These are phyloP conservation scores for Ciborinia camelliae DNA, from an alignment of 2,329 filamentous ascomycete species.

Conservation along the genomic window DNA sequence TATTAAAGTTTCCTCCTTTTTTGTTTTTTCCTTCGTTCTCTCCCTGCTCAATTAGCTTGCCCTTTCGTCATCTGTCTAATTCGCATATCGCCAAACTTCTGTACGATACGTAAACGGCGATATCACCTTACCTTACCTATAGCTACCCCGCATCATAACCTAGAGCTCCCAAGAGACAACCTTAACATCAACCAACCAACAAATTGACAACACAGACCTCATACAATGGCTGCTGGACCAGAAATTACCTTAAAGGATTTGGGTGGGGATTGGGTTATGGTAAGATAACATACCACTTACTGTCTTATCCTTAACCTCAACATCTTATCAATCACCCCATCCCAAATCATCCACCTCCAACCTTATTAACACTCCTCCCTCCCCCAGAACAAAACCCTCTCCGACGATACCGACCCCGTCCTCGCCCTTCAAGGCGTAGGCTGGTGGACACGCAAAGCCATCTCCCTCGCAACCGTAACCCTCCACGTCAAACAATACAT, in stretches of 20 bases:
- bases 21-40: not conserved
- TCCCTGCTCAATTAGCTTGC: not conserved
- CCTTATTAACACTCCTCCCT: constrained; percentile 6
- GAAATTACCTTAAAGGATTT: constrained; percentile 51
- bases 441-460: constrained; percentile 59
- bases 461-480: constrained; percentile 56
- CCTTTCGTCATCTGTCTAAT: not conserved
- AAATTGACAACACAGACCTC: not conserved
- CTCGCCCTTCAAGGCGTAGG: constrained; percentile 56
- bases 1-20: not conserved
- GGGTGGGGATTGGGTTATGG: constrained; percentile 52
- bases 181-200: not conserved
- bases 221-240: constrained; percentile 52
- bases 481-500: constrained; percentile 44
- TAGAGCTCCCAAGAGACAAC: not conserved
- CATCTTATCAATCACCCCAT: not conserved
- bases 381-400: constrained; percentile 57
- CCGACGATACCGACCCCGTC: constrained; percentile 54
- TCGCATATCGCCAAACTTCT: not conserved
- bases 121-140: not conserved
- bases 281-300: constrained; percentile 32
- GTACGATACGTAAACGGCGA: not conserved
- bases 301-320: not conserved
- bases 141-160: not conserved
- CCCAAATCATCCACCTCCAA: not conserved